A percentile compares a stretch with the other conserved stretches of the same genome.
These are phyloP conservation scores for Ganoderma multipileum DNA, from an alignment of 1,284 basidiomycete species.

Conservation along the genomic window DNA sequence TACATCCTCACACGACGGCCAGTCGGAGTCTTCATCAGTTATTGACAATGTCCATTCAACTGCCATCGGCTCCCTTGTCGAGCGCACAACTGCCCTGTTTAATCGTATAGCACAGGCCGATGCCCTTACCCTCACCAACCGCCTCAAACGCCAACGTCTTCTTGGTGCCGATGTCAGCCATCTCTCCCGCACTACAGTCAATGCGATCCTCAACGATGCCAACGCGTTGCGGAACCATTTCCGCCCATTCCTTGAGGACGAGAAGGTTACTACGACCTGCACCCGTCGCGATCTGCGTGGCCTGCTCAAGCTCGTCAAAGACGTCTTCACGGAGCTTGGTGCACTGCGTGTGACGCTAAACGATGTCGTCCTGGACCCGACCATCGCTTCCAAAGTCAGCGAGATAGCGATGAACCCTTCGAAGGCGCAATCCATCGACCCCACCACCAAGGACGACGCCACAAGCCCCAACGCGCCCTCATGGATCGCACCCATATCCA, in stretches of 20 bases:
- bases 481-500: conserved; percentile 88
- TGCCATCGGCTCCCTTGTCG: conserved; percentile 70
- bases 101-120: conserved; percentile 83
- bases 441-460: conserved; percentile 39
- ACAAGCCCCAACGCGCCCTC: conserved; percentile 46
- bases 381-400: conserved; percentile 74
- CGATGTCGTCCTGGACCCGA: conserved; percentile 90
- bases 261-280: conserved; percentile 67
- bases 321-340: conserved; percentile 86
- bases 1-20: conserved; percentile 58
- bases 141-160: conserved; percentile 91
- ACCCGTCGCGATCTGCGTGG: conserved; percentile 85
- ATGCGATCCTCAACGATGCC: conserved; percentile 78
- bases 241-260: conserved; percentile 75
- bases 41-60: conserved; percentile 53
- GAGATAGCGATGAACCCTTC: conserved; percentile 73
- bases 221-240: conserved; percentile 78
- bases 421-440: conserved; percentile 52
- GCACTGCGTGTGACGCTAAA: conserved; percentile 87
- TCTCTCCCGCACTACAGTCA: conserved; percentile 85
- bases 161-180: conserved; percentile 86
- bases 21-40: conserved; percentile 73
- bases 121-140: conserved; percentile 85
- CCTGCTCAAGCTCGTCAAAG: conserved; percentile 87
- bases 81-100: conserved; percentile 73